Base-by-base conservation (phyloP, 257 asterid species). In the Verbena officinalis region DNA sequence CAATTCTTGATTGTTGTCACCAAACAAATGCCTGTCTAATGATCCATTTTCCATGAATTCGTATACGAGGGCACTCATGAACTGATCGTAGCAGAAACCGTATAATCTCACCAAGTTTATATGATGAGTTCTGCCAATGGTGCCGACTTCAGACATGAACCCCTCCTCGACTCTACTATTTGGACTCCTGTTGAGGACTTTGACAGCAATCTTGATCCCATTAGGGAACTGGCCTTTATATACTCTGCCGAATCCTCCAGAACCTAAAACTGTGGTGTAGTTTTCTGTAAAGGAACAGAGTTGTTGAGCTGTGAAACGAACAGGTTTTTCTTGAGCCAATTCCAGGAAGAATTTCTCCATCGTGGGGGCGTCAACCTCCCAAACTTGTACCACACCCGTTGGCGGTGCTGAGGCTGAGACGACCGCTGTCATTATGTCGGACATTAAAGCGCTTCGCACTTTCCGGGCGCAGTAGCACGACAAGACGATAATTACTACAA, bases 111-210 rank as follows among this genome's bases (percentile, higher is more conserved):
- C 82, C 24, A 77, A 22, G 19, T 77, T 54, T 24, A 64, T 68
- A 14, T 73, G 78, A 60, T 66, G 75, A 50, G 78, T 77, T 46
- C 72, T 62, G 40, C 75, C 81, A 24, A 77, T 77, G 1, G 78
- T 77, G 15, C 77, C 77, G 17, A 66, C 73, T 19, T 78, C 77
- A 16, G 80, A 79, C 83, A 73, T 70, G 64, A 78, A 78, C 69
- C 74, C 80, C 64, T 74, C 65, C 64, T 78, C 76, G 0, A 58
- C 36, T 3, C 53, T 58, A 42, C 33, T 58, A 42, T 61, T 38
- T 4, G 30, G 65, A 5, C 24, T 56, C 22, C 65, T 38, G 46
- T 65, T 70, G 14, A 71, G 74, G 40, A 79, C 81, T 59, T 79
- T 79, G 12, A 79, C 78, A 0, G 81, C 81, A 1, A 75, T 65